Percentiles rank a stretch among this genome's conserved stretches.
These are phyloP conservation scores for Saturnispora sanitii DNA, from an alignment of 805 yeast species.

Conservation along the genomic window DNA sequence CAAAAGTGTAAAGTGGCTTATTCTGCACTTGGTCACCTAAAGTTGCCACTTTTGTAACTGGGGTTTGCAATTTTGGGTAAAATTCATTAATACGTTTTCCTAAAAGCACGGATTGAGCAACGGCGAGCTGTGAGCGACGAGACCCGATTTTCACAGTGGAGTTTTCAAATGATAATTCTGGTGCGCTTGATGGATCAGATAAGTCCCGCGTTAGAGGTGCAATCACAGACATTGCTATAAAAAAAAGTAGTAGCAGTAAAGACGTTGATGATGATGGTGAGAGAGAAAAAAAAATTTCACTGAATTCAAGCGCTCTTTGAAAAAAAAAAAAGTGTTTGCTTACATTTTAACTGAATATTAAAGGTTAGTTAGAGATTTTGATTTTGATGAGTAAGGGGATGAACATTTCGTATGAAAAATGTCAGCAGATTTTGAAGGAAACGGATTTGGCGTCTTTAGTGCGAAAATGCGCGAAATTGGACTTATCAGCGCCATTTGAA, in stretches of 20 bases:
- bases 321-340: no score
- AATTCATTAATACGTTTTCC: constrained; percentile 43
- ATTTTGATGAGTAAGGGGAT: no score
- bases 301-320: background rate
- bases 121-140: constrained; percentile 79
- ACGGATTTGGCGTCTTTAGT: background rate
- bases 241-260: background rate
- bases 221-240: constrained; percentile 1
- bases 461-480: background rate
- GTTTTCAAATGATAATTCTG: constrained; percentile 6
- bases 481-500: background rate
- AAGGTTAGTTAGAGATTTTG: no score
- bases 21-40: constrained; percentile 83
- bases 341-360: no score
- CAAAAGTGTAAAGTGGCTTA: constrained; percentile 85
- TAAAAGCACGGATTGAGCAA: constrained; percentile 73
- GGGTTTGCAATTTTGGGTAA: constrained; percentile 60
- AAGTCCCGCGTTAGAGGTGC: constrained; percentile 11
- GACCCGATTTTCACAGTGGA: constrained; percentile 60
- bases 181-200: constrained; percentile 1
- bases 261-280: background rate
- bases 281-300: background rate
- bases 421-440: no score
- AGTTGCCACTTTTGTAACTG: constrained; percentile 72
- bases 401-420: no score